These are phyloP conservation scores for Emydomyces testavorans DNA, from an alignment of 2,329 filamentous ascomycete genomes.

Conservation along the genomic window DNA sequence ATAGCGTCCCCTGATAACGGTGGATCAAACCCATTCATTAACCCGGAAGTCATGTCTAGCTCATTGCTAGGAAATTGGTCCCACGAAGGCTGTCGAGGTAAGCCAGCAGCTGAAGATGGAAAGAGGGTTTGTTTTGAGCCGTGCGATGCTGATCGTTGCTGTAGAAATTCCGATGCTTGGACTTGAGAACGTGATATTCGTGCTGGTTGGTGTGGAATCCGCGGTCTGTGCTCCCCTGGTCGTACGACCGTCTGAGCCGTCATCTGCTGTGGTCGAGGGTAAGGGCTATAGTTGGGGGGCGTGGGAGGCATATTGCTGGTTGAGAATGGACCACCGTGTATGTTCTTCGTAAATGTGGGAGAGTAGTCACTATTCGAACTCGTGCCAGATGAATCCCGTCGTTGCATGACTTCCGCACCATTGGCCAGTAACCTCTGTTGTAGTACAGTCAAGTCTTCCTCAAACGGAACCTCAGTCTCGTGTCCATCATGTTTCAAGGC, in stretches of 20 bases:
- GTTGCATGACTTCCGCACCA: slow-evolving; percentile 42
- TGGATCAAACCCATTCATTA: background rate
- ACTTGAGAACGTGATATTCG: background rate
- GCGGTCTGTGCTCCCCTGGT: background rate
- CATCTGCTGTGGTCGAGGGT: slow-evolving; percentile 21
- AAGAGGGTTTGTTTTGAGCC: background rate
- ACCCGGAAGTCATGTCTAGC: background rate
- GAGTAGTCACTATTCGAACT: slow-evolving; percentile 5
- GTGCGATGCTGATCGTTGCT: background rate
- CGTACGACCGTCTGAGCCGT: slow-evolving; percentile 15
- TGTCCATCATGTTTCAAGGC: slow-evolving; percentile 42
- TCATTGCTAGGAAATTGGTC: background rate
- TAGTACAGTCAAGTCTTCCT: slow-evolving; percentile 46
- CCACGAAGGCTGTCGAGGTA: background rate
- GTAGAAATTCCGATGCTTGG: background rate
- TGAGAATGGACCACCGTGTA: background rate
- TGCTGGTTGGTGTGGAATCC: background rate
- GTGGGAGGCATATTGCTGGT: slow-evolving; percentile 30
- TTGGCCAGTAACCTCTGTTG: slow-evolving; percentile 45
- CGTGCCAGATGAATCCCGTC: slow-evolving; percentile 40
- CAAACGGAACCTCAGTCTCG: slow-evolving; percentile 41
- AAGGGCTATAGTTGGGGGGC: slow-evolving; percentile 32
- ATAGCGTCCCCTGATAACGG: background rate
- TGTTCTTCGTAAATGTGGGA: background rate
- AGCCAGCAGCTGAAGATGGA: background rate